These are phyloP conservation scores for Mycothermus thermophilus DNA, from an alignment of 495 filamentous ascomycete species.

Conservation along the genomic window DNA sequence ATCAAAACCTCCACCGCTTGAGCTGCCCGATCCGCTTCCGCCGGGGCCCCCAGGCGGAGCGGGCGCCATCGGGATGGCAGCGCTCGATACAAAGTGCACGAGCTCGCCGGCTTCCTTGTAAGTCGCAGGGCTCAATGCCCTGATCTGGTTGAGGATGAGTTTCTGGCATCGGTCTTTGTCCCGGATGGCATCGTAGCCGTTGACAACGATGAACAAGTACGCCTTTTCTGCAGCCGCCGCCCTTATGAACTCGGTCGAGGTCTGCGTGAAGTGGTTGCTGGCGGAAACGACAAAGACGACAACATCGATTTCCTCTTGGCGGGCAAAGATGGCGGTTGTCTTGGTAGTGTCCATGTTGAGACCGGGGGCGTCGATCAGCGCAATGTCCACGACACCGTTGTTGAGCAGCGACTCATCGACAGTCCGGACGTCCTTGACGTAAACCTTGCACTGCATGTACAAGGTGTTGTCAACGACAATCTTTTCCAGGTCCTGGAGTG, in stretches of 20 bases:
- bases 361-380: constrained; percentile 90
- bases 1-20: constrained; percentile 38
- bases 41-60: constrained; percentile 38
- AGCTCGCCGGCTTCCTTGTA: constrained; percentile 86
- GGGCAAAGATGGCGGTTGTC: constrained; percentile 89
- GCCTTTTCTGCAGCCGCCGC: constrained; percentile 93
- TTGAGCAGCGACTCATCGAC: constrained; percentile 91
- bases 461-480: constrained; percentile 76
- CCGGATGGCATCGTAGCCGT: constrained; percentile 86
- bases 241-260: constrained; percentile 91
- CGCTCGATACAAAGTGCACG: constrained; percentile 95
- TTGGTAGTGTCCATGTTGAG: constrained; percentile 92
- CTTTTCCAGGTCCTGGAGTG: constrained; percentile 62
- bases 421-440: constrained; percentile 78
- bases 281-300: constrained; percentile 97
- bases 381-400: constrained; percentile 96
- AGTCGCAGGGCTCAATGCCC: constrained; percentile 70
- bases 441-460: constrained; percentile 93
- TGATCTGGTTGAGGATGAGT: constrained; percentile 83
- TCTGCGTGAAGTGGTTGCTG: constrained; percentile 92
- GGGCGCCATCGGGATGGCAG: constrained; percentile 66
- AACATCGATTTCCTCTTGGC: constrained; percentile 97
- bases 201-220: constrained; percentile 98
- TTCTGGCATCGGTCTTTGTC: constrained; percentile 74
- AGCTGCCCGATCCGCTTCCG: constrained; percentile 47